These are phyloP conservation scores for Tylopilus sp. DNA, from an alignment of 768 basidiomycete species.

Conservation along the genomic window DNA sequence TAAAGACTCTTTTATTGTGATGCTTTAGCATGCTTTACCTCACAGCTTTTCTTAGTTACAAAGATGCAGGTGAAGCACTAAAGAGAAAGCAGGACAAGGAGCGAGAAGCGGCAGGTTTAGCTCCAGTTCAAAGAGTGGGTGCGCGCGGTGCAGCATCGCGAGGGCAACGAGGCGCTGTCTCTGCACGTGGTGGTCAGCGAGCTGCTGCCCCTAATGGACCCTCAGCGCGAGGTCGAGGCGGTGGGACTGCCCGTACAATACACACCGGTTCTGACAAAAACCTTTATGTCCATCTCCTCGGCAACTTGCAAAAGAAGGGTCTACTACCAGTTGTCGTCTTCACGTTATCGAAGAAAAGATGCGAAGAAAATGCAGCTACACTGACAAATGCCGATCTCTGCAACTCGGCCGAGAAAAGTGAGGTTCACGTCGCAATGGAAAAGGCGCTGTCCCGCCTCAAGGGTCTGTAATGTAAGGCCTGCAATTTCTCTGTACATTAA, in stretches of 20 bases:
- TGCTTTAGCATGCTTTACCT: background rate
- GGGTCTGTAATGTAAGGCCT: constrained; percentile 45
- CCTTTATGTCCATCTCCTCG: constrained; percentile 89
- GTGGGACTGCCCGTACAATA: constrained; percentile 51
- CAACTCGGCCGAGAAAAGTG: constrained; percentile 89
- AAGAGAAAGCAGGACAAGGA: constrained; percentile 97
- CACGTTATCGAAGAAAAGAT: constrained; percentile 94
- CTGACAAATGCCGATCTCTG: constrained; percentile 87
- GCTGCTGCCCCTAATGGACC: constrained; percentile 42
- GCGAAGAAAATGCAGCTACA: constrained; percentile 94
- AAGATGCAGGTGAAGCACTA: constrained; percentile 84
- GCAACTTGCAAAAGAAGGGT: constrained; percentile 77
- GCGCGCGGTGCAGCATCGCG: constrained; percentile 66
- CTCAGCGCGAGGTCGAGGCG: constrained; percentile 37
- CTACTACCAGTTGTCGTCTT: constrained; percentile 95
- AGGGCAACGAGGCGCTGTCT: constrained; percentile 43
- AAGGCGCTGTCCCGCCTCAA: constrained; percentile 88
- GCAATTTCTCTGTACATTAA: constrained; percentile 1
- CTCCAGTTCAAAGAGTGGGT: constrained; percentile 80
- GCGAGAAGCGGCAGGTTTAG: constrained; percentile 89
- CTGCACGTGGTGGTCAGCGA: constrained; percentile 54
- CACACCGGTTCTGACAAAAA: constrained; percentile 81
- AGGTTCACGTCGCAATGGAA: constrained; percentile 92
- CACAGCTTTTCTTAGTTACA: constrained; percentile 55
- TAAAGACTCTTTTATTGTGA: constrained; percentile 27